These are phyloP conservation scores for Podaxis mareebaensis DNA, from an alignment of 768 basidiomycete species.

Conservation along the genomic window DNA sequence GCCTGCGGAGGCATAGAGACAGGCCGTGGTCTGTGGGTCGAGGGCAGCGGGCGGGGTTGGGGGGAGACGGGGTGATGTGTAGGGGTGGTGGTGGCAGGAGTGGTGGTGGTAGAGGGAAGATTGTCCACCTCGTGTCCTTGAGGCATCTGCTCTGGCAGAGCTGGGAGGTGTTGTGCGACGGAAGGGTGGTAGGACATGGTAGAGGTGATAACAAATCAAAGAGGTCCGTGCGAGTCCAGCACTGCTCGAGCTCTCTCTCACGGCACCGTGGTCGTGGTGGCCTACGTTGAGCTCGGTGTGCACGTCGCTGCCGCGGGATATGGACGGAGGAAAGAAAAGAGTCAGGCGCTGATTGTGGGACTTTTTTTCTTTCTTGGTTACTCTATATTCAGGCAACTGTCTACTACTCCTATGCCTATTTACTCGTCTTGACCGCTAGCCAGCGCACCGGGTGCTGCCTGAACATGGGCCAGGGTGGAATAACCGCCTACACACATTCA, in stretches of 20 bases:
- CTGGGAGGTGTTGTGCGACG: conserved; percentile 43
- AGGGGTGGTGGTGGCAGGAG: conserved; percentile 36
- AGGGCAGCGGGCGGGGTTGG: conserved; percentile 30
- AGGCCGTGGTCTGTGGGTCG: conserved; percentile 55
- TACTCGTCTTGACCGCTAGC: conserved; percentile 43
- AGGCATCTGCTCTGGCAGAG: conserved; percentile 52
- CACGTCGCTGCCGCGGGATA: conserved; percentile 1
- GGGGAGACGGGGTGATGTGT: conserved; percentile 25
- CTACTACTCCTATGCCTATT: conserved; percentile 20
- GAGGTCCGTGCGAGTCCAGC: conserved; percentile 7
- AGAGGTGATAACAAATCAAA: conserved; percentile 5
- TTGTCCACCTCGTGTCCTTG: conserved; percentile 66
- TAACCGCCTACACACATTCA: conserved; percentile 41
- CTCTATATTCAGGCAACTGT: conserved; percentile 4
- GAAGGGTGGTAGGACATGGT: conserved; percentile 44
- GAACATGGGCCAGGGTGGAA: conserved; percentile 74
- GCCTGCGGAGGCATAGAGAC: conserved; percentile 77
- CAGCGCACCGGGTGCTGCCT: conserved; percentile 64
- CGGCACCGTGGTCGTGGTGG: neutral
- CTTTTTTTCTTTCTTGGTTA: conserved; percentile 20
- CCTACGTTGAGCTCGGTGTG: neutral
- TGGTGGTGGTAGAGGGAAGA: conserved; percentile 39
- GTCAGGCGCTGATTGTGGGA: conserved; percentile 11
- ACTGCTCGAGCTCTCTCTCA: neutral
- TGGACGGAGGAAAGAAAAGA: conserved; percentile 5